These are phyloP conservation scores for Oryza australiensis DNA, from an alignment of 176 grass and related monocot species.

Conservation along the genomic window DNA sequence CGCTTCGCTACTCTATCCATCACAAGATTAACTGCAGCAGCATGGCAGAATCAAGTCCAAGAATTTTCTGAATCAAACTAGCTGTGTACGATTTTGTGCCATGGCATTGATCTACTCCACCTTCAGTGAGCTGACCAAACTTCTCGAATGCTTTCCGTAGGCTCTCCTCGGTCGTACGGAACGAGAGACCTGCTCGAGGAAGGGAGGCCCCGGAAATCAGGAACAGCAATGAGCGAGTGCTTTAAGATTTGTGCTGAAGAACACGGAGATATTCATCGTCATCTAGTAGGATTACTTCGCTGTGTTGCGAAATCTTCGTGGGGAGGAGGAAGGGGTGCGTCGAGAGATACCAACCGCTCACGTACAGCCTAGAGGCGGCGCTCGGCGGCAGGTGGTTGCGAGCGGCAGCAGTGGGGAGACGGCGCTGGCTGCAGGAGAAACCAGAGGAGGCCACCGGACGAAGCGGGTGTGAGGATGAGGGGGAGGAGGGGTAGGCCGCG, in stretches of 20 bases:
- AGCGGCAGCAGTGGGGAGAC: background rate
- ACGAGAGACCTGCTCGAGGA: slow-evolving; percentile 57
- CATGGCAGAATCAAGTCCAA: background rate
- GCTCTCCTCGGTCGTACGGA: slow-evolving; percentile 63
- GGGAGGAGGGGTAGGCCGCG: background rate
- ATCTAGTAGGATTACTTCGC: background rate
- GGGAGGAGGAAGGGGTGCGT: background rate
- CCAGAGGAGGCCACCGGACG: background rate
- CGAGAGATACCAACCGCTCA: slow-evolving; percentile 55
- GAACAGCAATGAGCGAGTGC: background rate
- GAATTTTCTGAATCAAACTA: background rate
- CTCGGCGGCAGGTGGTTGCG: slow-evolving; percentile 31
- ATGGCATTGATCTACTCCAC: slow-evolving; percentile 11
- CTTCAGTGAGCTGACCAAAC: slow-evolving; percentile 68
- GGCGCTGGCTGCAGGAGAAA: background rate
- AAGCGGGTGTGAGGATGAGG: background rate
- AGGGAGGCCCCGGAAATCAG: background rate
- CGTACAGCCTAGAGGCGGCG: slow-evolving; percentile 51
- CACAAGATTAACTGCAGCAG: slow-evolving; percentile 63
- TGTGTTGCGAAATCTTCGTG: background rate
- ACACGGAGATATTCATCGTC: background rate
- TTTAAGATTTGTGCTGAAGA: slow-evolving; percentile 29
- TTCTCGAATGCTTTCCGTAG: slow-evolving; percentile 60
- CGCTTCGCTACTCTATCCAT: slow-evolving; percentile 70
- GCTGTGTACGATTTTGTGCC: background rate